These are phyloP conservation scores for Ceratobasidium sp. DNA, from an alignment of 1,284 basidiomycete genomes.

Conservation along the genomic window DNA sequence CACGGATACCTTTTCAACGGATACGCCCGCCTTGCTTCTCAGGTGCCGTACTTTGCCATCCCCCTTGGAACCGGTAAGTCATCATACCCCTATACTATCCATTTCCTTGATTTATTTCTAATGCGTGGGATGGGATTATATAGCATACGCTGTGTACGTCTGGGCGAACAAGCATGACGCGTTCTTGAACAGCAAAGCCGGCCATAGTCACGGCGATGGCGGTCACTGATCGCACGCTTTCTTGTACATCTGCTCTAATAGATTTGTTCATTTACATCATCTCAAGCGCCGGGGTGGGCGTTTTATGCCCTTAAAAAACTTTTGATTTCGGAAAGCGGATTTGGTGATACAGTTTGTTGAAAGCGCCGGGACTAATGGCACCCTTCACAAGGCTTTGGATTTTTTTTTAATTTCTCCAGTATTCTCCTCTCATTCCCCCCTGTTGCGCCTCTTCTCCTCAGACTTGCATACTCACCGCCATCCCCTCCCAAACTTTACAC, in stretches of 20 bases:
- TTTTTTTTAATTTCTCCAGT: background rate
- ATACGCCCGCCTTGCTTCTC: conserved; percentile 76
- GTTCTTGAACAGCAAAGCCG: conserved; percentile 83
- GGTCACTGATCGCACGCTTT: background rate
- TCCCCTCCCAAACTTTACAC: conserved; percentile 20
- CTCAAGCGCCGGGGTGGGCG: too few species aligned
- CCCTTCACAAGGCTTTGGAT: background rate
- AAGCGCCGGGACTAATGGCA: too few species aligned
- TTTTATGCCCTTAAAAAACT: too few species aligned
- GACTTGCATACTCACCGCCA: conserved; percentile 5
- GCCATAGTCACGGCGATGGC: conserved; percentile 57
- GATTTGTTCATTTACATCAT: background rate
- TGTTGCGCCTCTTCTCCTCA: background rate
- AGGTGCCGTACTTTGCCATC: conserved; percentile 82
- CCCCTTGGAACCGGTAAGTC: conserved; percentile 81
- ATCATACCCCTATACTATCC: background rate
- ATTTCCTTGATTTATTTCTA: background rate
- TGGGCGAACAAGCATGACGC: conserved; percentile 81
- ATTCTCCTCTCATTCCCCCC: background rate
- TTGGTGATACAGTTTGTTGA: too few species aligned
- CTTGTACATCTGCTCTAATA: conserved; percentile 1
- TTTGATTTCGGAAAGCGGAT: too few species aligned
- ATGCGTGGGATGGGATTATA: background rate
- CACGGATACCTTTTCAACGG: conserved; percentile 88
- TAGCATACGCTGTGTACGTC: conserved; percentile 85